Percentiles rank a stretch among this genome's conserved stretches.
phyloP scores from a whole-genome alignment of 2,329 filamentous ascomycete genomes.

The Claviceps sp. region DNA sequence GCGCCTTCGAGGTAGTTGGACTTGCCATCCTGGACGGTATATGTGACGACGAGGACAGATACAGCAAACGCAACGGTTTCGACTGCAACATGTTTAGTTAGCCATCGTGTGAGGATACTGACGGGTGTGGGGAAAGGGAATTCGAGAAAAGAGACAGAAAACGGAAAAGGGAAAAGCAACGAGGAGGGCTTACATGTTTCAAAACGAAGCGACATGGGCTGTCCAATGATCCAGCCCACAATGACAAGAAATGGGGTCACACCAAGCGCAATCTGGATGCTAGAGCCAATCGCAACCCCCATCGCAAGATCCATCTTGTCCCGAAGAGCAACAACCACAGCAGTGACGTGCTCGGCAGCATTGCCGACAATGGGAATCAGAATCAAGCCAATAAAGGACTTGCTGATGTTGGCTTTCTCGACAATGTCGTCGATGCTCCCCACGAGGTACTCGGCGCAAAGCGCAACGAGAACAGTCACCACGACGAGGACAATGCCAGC shows the following conservation, averaged over 20 bases:
- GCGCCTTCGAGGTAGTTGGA: constrained; percentile 76
- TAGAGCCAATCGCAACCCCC: constrained; percentile 69
- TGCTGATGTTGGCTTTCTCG: constrained; percentile 56
- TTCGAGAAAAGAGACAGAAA: no score
- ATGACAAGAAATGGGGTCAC: constrained; percentile 72
- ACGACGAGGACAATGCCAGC: constrained; percentile 54
- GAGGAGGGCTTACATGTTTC: constrained; percentile 36
- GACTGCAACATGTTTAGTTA: constrained; percentile 24
- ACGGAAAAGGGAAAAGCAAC: not conserved
- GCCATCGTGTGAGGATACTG: not conserved
- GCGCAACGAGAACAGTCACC: constrained; percentile 54
- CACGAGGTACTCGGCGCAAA: constrained; percentile 68
- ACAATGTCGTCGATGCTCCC: constrained; percentile 64
- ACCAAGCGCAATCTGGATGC: constrained; percentile 70
- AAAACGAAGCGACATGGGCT: constrained; percentile 67
- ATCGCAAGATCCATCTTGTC: constrained; percentile 66
- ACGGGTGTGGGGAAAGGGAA: no score
- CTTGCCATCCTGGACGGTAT: constrained; percentile 67
- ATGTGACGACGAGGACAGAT: constrained; percentile 62
- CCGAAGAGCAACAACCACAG: constrained; percentile 64
- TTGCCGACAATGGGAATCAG: constrained; percentile 71
- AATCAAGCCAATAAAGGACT: constrained; percentile 70
- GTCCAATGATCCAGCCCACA: constrained; percentile 62
- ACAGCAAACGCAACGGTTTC: constrained; percentile 68
- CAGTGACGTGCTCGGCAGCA: constrained; percentile 69